A percentile compares a stretch with the other conserved stretches of the same genome.
These are phyloP conservation scores for Piromyces sp. DNA, from an alignment of 192 early-diverging fungal genomes.

Conservation along the genomic window DNA sequence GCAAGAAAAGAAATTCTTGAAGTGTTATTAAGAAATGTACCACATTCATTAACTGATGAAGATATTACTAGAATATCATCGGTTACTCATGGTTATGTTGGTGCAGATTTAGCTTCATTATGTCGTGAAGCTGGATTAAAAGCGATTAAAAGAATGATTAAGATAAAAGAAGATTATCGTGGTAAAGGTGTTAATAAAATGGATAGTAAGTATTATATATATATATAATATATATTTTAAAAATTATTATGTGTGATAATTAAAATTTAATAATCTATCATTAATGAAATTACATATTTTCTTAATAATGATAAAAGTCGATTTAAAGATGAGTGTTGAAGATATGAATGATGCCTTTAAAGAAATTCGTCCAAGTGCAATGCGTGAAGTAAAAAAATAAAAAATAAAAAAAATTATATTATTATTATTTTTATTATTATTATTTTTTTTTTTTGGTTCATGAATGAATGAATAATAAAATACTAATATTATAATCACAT, in stretches of 20 bases:
- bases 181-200: not conserved
- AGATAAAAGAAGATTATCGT: not conserved
- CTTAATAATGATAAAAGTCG: too few relatives aligned
- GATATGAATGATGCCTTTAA: slow-evolving; percentile 2
- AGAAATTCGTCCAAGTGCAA: slow-evolving; percentile 50
- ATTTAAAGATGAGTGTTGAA: not conserved
- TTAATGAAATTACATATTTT: too few relatives aligned
- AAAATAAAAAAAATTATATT: not conserved
- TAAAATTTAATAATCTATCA: too few relatives aligned
- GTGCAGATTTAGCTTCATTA: slow-evolving; percentile 84
- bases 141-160: slow-evolving; percentile 38
- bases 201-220: slow-evolving; percentile 10
- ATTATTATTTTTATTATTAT: not conserved
- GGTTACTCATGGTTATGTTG: slow-evolving; percentile 80
- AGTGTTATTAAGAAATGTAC: slow-evolving; percentile 45
- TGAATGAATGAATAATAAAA: too few relatives aligned
- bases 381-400: slow-evolving; percentile 46
- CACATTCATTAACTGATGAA: slow-evolving; percentile 36
- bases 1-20: slow-evolving; percentile 57
- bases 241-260: too few relatives aligned
- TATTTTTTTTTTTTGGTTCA: too few relatives aligned
- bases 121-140: slow-evolving; percentile 72
- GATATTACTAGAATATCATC: slow-evolving; percentile 45
- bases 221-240: slow-evolving; percentile 9
- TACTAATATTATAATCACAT: too few relatives aligned